Evolutionary conservation across 352 stramenopile genomes (phyloP).

Genomic region (Phytophthora ohioensis): DNA sequence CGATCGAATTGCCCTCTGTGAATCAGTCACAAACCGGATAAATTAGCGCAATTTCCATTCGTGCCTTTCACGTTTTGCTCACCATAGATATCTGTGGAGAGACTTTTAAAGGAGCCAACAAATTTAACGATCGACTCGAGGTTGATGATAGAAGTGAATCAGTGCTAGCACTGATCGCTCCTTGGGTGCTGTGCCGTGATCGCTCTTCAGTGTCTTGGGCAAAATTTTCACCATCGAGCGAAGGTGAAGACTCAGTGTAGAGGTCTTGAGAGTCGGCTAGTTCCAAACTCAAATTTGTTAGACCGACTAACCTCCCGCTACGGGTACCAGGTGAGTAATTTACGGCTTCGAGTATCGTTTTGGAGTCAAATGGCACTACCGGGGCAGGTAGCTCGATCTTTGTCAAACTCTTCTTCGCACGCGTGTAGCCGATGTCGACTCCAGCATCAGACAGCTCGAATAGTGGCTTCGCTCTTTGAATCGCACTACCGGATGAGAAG

Average conservation of each 20-base stretch:
- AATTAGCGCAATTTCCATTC: neutral
- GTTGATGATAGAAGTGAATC: neutral
- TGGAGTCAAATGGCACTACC: constrained; percentile 26
- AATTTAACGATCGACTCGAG: neutral
- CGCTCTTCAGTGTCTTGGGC: constrained; percentile 5
- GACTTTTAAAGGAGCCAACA: constrained; percentile 22
- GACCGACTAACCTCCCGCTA: constrained; percentile 2
- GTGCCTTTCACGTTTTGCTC: neutral
- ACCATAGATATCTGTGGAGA: constrained; percentile 12
- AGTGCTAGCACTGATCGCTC: neutral
- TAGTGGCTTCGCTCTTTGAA: constrained; percentile 43
- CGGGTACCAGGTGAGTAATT: constrained; percentile 1
- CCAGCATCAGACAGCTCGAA: constrained; percentile 45
- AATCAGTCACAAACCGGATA: neutral
- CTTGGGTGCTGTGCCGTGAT: neutral
- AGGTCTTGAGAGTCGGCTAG: constrained; percentile 30
- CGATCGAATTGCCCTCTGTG: constrained; percentile 14
- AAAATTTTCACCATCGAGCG: neutral
- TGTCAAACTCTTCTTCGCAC: constrained; percentile 7
- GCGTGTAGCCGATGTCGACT: constrained; percentile 2
- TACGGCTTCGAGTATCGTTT: constrained; percentile 26
- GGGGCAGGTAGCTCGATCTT: neutral
- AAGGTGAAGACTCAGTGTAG: constrained; percentile 3
- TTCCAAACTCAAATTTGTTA: constrained; percentile 23
- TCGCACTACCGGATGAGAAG: constrained; percentile 32